Conservation (phyloP, 257 asterid species). For the Nicotiana knightiana region DNA sequence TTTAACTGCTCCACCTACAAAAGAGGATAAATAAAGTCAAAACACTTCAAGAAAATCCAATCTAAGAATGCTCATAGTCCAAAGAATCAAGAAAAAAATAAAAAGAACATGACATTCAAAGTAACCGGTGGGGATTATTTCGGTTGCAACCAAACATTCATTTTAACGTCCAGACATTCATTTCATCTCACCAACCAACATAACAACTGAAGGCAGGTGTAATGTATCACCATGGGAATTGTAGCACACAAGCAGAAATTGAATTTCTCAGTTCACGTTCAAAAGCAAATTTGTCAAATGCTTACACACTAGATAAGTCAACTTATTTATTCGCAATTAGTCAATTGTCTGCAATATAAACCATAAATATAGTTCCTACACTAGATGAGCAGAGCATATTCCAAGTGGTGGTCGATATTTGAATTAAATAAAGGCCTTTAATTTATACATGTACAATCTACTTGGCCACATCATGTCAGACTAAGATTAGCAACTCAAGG, state of each 20-base stretch:
- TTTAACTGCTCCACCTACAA: no score
- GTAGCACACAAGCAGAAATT: background rate
- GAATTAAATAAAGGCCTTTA: background rate
- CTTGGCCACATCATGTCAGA: background rate
- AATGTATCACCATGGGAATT: background rate
- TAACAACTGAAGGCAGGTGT: background rate
- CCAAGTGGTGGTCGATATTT: background rate
- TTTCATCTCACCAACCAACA: no score
- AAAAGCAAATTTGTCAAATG: background rate
- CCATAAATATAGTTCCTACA: background rate
- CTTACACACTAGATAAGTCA: background rate
- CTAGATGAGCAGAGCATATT: background rate
- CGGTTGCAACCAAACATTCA: no score
- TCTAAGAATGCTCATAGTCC: no score
- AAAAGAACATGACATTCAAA: no score
- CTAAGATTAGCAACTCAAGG: no score
- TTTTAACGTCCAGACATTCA: no score
- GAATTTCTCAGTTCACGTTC: background rate
- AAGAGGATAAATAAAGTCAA: no score
- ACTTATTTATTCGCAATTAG: background rate
- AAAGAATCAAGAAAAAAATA: no score
- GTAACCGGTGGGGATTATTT: no score
- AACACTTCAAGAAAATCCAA: no score
- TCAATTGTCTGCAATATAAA: background rate
- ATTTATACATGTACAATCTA: background rate